These are phyloP conservation scores for Xylaria digitata DNA, from an alignment of 2,329 filamentous ascomycete species.

Conservation along the genomic window DNA sequence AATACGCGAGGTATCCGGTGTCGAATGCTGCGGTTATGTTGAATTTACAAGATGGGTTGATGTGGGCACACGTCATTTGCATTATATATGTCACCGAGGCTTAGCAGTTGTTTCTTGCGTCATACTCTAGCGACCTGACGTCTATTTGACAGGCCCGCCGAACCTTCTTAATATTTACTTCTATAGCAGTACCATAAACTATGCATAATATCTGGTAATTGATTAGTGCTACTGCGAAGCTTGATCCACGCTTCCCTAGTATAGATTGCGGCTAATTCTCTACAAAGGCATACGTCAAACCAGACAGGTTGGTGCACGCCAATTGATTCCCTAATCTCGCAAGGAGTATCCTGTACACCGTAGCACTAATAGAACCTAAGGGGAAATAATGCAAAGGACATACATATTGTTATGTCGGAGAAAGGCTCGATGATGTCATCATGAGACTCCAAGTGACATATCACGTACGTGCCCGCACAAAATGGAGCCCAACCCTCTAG, in stretches of 20 bases:
- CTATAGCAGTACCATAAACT: no score
- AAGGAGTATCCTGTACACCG: neutral
- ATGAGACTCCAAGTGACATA: slow-evolving; percentile 28
- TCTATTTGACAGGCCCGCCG: slow-evolving; percentile 20
- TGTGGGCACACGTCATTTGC: neutral
- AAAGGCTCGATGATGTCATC: slow-evolving; percentile 37
- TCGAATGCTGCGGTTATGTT: neutral
- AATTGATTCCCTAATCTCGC: neutral
- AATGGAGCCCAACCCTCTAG: neutral
- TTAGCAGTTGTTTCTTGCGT: slow-evolving; percentile 12
- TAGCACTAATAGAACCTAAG: neutral
- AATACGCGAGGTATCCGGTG: neutral
- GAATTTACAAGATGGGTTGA: neutral
- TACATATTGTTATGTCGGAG: neutral
- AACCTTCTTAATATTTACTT: no score
- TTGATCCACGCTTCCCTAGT: neutral
- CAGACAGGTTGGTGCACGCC: neutral
- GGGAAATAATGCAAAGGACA: neutral
- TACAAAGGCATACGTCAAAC: neutral
- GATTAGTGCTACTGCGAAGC: no score
- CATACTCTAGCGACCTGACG: slow-evolving; percentile 32
- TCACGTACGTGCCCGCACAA: slow-evolving; percentile 5
- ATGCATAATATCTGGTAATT: no score
- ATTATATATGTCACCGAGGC: slow-evolving; percentile 13
- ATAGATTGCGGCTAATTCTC: slow-evolving; percentile 23